Percentiles rank a stretch among this genome's conserved stretches.
These are phyloP conservation scores for Pleurotus platypus DNA, from an alignment of 768 basidiomycete species.

Conservation along the genomic window DNA sequence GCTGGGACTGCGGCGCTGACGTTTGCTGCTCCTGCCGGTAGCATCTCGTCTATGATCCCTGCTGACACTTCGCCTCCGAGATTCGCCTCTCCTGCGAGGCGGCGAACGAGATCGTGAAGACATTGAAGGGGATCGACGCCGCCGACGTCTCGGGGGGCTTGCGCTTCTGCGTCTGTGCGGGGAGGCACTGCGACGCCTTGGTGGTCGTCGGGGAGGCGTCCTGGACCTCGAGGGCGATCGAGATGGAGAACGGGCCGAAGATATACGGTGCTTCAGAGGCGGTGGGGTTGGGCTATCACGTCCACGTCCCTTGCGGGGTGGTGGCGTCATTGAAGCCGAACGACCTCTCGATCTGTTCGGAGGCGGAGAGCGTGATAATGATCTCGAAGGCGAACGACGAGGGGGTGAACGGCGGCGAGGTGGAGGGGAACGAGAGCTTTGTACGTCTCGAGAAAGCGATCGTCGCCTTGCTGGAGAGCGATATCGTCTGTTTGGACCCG, in stretches of 20 bases:
- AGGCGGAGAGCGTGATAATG: constrained; percentile 38
- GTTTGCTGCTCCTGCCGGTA: constrained; percentile 15
- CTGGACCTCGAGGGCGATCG: constrained; percentile 37
- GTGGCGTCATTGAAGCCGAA: constrained; percentile 43
- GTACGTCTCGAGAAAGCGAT: constrained; percentile 32
- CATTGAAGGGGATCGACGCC: constrained; percentile 20
- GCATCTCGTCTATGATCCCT: constrained; percentile 18
- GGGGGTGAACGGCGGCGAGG: constrained; percentile 29
- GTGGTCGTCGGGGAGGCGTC: constrained; percentile 35
- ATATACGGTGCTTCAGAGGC: constrained; percentile 39
- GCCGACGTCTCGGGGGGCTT: constrained; percentile 21
- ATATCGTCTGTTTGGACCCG: constrained; percentile 32
- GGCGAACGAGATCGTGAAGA: constrained; percentile 30
- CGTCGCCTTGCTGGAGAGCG: constrained; percentile 40
- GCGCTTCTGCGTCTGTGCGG: constrained; percentile 31
- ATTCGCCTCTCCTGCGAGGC: constrained; percentile 27
- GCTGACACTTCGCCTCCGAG: constrained; percentile 27
- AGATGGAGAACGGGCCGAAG: constrained; percentile 26
- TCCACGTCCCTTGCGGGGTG: constrained; percentile 34
- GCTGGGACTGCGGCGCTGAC: constrained; percentile 18
- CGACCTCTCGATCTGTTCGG: constrained; percentile 33
- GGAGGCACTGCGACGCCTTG: constrained; percentile 43
- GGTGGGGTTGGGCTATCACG: constrained; percentile 57
- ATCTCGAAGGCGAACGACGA: constrained; percentile 45
- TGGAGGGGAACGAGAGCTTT: constrained; percentile 36